Conservation (phyloP, 140 eudicot genomes). For the Erigeron philadelphicus region DNA sequence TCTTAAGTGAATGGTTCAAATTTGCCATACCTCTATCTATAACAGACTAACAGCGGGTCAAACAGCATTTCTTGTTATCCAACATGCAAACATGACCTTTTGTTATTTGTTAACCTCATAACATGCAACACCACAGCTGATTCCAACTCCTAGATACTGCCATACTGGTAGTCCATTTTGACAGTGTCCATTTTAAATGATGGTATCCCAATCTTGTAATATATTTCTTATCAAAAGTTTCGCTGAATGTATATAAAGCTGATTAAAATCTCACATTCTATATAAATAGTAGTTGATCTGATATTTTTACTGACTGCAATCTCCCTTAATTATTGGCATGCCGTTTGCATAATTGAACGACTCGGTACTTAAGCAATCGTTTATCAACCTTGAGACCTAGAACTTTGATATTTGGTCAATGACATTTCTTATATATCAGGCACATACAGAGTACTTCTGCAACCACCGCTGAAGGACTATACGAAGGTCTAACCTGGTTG, state of each 20-base stretch:
- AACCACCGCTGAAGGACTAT: constrained; percentile 28
- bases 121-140: neutral
- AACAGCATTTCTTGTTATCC: neutral
- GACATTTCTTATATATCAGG: constrained; percentile 8
- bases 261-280: neutral
- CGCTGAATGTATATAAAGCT: neutral
- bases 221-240: neutral
- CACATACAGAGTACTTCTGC: constrained; percentile 32
- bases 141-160: neutral
- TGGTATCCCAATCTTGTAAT: neutral
- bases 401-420: neutral
- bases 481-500: constrained; percentile 35
- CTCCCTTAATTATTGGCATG: neutral
- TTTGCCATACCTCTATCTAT: neutral
- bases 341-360: neutral
- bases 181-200: neutral
- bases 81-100: neutral
- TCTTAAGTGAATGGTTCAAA: neutral
- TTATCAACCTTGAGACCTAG: neutral
- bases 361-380: too few species aligned
- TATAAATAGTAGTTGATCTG: neutral
- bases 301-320: neutral
- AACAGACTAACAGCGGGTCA: neutral
- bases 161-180: neutral
- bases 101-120: constrained; percentile 3